phyloP scores from a whole-genome alignment of 192 early-diverging fungal genomes.

The Entomortierella parvispora region DNA sequence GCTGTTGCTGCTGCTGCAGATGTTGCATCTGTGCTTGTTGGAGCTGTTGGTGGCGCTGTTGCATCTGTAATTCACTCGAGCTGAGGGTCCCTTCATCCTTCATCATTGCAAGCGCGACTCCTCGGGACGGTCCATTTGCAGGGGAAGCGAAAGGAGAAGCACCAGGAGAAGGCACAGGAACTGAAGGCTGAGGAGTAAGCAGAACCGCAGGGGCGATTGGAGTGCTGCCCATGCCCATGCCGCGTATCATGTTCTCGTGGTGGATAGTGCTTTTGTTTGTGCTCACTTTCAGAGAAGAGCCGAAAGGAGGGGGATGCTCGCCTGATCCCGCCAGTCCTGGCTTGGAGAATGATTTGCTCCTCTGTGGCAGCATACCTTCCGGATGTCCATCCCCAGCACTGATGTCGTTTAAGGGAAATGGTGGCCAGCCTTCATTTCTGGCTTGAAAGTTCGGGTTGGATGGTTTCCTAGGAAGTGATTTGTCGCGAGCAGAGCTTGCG shows the following conservation, averaged over 20 bases:
- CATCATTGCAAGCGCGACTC: conserved; percentile 45
- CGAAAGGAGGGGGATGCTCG: conserved; percentile 6
- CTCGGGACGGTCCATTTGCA: conserved; percentile 14
- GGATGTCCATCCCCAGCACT: neutral
- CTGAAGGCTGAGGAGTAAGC: conserved; percentile 40
- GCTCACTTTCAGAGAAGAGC: conserved; percentile 19
- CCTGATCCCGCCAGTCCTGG: too few species aligned
- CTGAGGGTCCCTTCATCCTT: conserved; percentile 31
- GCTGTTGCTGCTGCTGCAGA: conserved; percentile 37
- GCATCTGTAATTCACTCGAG: conserved; percentile 36
- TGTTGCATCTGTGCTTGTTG: conserved; percentile 34
- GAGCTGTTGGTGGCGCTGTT: conserved; percentile 39
- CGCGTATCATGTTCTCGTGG: conserved; percentile 51
- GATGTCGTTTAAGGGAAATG: conserved; percentile 13
- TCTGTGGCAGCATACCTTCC: neutral
- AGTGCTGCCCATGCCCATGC: conserved; percentile 52
- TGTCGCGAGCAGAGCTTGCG: conserved; percentile 28
- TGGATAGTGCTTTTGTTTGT: conserved; percentile 32
- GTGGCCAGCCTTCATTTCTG: conserved; percentile 20
- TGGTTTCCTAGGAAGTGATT: conserved; percentile 43
- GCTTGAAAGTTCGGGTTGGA: conserved; percentile 38
- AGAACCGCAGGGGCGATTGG: conserved; percentile 36
- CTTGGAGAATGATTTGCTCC: conserved; percentile 18
- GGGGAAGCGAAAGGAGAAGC: neutral
- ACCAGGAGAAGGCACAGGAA: conserved; percentile 10